Conservation (phyloP, 169 alveolate species). For the Plasmodium ovale region DNA sequence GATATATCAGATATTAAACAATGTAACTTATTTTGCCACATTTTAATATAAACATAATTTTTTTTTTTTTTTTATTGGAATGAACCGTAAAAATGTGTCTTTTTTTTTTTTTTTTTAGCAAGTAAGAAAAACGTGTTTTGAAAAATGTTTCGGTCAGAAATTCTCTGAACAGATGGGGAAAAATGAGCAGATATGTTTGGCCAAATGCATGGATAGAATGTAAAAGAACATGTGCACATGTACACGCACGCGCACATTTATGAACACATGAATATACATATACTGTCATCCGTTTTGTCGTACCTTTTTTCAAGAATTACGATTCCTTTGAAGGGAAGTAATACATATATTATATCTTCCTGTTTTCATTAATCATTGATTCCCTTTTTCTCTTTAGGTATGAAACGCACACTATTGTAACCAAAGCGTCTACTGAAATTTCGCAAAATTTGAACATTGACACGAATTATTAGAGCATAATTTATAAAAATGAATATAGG, state of each 20-base stretch:
- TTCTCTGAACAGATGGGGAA: conserved; percentile 87
- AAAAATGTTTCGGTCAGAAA: conserved; percentile 88
- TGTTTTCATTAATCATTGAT: not conserved
- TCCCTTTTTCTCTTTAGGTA: conserved; percentile 79
- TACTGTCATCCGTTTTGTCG: not conserved
- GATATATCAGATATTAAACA: conserved; percentile 65
- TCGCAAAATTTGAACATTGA: conserved; percentile 81
- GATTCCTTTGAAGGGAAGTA: not conserved
- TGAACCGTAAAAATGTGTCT: not conserved
- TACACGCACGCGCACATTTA: not conserved
- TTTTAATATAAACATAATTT: not conserved
- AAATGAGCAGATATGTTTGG: conserved; percentile 88
- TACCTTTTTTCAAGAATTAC: not conserved
- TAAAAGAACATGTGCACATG: conserved; percentile 28
- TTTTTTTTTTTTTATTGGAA: not conserved
- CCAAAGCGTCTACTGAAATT: conserved; percentile 88
- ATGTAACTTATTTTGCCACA: conserved; percentile 18
- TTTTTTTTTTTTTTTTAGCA: conserved; percentile 76
- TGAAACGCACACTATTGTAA: conserved; percentile 90
- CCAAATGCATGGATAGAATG: conserved; percentile 94
- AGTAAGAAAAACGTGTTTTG: conserved; percentile 90
- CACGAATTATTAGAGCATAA: conserved; percentile 17
- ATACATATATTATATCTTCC: not conserved
- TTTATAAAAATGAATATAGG: conserved; percentile 1
- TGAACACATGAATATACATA: not conserved